Base-by-base conservation (phyloP, 805 yeast species). In the Yarrowia porcina region DNA sequence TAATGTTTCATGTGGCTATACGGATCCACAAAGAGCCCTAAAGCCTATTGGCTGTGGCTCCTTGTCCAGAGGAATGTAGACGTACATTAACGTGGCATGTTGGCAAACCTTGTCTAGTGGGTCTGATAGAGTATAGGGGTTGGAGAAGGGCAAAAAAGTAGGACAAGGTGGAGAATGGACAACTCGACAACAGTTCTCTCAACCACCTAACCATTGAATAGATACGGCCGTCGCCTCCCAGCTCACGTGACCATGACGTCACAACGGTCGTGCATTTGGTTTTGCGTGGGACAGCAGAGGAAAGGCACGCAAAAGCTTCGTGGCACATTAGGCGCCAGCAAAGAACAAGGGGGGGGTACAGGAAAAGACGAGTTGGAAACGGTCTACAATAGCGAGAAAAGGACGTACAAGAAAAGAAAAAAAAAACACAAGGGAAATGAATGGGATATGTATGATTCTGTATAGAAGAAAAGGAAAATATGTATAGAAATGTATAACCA, bases 31-130 rank as follows among this genome's bases (percentile, higher is more conserved):
- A 52, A 36, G 59, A 52, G 28, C 17, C 15, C 35, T 25, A 30
- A 47, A 47, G 39, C 27, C 56, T 47, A 30, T 27, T 27, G 2
- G 10, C 2, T 3, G n/a, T n/a, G 0, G 1, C 2, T 23, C 57
- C 18, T 52, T 52, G 59, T 52, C 25, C 27, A 3, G 1, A 12
- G 33, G 59, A 52, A 52, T 52, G 59, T 52, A 49, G 59, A 35
- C 59, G 56, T 33, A 49, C 56, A 49, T 49, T 49, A 49, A 49
- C 56, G 56, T 49, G 56, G 56, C 56, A 49, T 49, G 56, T 49
- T 49, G n/a, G 10, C 15, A 49, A 47, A 49, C 39, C 56, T 21
- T 32, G 23, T 32, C 21, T 15, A 10, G 39, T 49, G 56, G 56
- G 39, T 32, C 56, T 32, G 56, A 49, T 49, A 21, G 56, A 45